phyloP scores from a whole-genome alignment of 1,139 yeast species.

The Pichia sp. region DNA sequence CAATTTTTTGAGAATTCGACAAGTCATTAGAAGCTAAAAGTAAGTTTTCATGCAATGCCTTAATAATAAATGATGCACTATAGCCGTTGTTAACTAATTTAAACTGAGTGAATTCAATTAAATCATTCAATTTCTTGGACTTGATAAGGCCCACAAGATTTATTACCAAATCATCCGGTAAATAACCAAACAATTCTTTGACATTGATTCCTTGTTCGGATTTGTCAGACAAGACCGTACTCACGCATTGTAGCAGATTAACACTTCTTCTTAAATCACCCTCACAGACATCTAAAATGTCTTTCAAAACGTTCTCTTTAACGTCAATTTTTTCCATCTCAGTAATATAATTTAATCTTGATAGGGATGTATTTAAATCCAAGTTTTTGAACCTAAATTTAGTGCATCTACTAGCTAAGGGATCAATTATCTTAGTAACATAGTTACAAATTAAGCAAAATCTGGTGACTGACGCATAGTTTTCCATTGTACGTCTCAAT shows the following conservation, averaged over 20 bases:
- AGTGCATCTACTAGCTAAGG: slow-evolving; percentile 92
- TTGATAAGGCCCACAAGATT: slow-evolving; percentile 35
- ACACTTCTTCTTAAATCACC: slow-evolving; percentile 95
- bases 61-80: slow-evolving; percentile 74
- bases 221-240: slow-evolving; percentile 32
- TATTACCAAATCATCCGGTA: slow-evolving; percentile 48
- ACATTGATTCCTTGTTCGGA: slow-evolving; percentile 10
- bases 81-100: slow-evolving; percentile 68
- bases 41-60: slow-evolving; percentile 71
- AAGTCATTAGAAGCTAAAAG: slow-evolving; percentile 39
- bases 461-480: slow-evolving; percentile 82
- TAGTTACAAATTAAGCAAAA: slow-evolving; percentile 93
- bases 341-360: slow-evolving; percentile 55
- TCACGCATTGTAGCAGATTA: slow-evolving; percentile 82
- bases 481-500: slow-evolving; percentile 92
- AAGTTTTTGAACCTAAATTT: slow-evolving; percentile 84
- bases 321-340: slow-evolving; percentile 44
- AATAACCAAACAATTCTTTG: slow-evolving; percentile 79
- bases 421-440: slow-evolving; percentile 93
- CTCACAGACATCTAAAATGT: slow-evolving; percentile 57
- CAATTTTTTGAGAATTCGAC: slow-evolving; percentile 50
- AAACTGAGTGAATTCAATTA: slow-evolving; percentile 40
- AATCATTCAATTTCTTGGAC: slow-evolving; percentile 31
- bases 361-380: slow-evolving; percentile 61
- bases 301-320: slow-evolving; percentile 43